Percentiles rank a stretch among this genome's conserved stretches.
These are phyloP conservation scores for Blastobotrys parvus DNA, from an alignment of 805 yeast genomes.

Conservation along the genomic window DNA sequence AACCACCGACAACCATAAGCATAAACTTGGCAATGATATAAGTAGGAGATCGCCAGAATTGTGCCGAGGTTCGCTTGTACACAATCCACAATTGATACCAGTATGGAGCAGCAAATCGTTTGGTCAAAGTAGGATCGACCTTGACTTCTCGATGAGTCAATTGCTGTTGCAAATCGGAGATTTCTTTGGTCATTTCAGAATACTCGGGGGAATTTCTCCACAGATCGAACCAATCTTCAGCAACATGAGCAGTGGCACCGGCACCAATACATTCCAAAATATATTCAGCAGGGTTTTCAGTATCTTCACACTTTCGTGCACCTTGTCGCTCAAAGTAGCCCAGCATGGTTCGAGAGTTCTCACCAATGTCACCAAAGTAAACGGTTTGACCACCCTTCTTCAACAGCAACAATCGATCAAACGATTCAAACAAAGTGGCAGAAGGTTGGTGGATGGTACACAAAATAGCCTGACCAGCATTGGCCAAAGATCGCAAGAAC, in stretches of 20 bases:
- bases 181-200: conserved; percentile 26
- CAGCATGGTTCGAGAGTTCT: conserved; percentile 48
- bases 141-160: conserved; percentile 13
- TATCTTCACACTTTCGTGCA: conserved; percentile 52
- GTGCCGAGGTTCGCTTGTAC: conserved; percentile 34
- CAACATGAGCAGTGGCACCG: conserved; percentile 59
- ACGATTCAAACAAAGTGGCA: conserved; percentile 57
- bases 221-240: conserved; percentile 53
- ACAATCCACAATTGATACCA: conserved; percentile 37
- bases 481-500: conserved; percentile 57
- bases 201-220: conserved; percentile 48
- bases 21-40: conserved; percentile 56
- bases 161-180: conserved; percentile 28
- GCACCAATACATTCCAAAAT: conserved; percentile 71
- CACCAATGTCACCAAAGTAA: conserved; percentile 75
- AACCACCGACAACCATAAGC: conserved; percentile 41
- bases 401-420: conserved; percentile 58
- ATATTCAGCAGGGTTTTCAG: conserved; percentile 72
- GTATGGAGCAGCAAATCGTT: conserved; percentile 41
- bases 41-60: conserved; percentile 51
- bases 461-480: conserved; percentile 65
- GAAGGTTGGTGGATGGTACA: conserved; percentile 78
- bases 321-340: conserved; percentile 65
- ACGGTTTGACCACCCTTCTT: conserved; percentile 74
- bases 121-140: conserved; percentile 8